Evolutionary conservation across 495 filamentous ascomycete genomes (phyloP).

Genomic region (Trichoderma erinaceum): DNA sequence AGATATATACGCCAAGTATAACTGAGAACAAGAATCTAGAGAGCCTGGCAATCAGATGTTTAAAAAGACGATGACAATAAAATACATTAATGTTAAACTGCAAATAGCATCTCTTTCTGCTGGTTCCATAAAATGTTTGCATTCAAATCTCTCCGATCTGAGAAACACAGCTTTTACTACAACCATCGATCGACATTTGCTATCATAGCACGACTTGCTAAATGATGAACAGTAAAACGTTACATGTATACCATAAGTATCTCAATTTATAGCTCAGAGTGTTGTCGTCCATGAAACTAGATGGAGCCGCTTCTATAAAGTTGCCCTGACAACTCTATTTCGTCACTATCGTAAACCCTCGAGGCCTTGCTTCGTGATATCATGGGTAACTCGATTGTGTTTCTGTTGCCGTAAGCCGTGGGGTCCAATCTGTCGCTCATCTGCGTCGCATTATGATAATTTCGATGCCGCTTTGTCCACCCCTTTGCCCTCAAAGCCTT

Average conservation of each 20-base stretch:
- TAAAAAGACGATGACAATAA: no score
- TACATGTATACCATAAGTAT: background rate
- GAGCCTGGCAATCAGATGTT: no score
- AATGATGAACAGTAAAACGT: no score
- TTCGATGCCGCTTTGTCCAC: background rate
- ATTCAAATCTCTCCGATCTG: no score
- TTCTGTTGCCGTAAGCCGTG: background rate
- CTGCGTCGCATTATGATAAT: background rate
- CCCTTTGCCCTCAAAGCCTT: background rate
- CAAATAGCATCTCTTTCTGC: no score
- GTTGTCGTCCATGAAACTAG: background rate
- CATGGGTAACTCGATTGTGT: background rate
- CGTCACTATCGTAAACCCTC: background rate
- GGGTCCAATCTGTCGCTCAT: background rate
- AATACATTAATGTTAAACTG: no score
- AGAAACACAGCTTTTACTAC: no score
- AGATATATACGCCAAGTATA: conserved; percentile 21
- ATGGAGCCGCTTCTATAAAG: background rate
- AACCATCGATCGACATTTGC: no score
- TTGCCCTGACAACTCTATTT: background rate
- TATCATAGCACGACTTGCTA: no score
- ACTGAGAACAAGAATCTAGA: background rate
- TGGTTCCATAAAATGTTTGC: no score
- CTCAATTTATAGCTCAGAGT: background rate
- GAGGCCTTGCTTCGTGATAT: background rate